These are phyloP conservation scores for Teratosphaeriaceae sp. DNA, from an alignment of 2,329 filamentous ascomycete genomes.

Conservation along the genomic window DNA sequence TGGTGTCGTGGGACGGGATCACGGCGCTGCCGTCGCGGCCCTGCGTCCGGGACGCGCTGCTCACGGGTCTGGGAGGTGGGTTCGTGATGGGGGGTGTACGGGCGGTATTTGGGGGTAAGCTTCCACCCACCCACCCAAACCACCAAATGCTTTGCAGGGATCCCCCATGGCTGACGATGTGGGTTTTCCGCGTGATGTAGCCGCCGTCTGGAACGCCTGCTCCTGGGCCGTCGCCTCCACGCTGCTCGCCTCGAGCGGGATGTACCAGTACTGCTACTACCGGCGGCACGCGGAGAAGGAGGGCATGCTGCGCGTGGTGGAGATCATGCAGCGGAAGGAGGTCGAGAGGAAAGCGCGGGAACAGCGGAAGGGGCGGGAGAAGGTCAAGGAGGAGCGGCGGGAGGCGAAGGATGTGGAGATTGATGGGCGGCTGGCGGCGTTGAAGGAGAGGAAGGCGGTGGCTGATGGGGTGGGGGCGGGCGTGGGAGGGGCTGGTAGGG, in stretches of 20 bases:
- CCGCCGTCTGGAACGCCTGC: slow-evolving; percentile 58
- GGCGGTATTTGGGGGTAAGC: slow-evolving; percentile 71
- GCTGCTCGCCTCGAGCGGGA: slow-evolving; percentile 58
- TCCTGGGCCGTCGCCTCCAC: slow-evolving; percentile 85
- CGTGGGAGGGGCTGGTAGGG: too few relatives aligned
- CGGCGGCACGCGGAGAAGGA: slow-evolving; percentile 66
- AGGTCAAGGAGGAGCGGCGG: slow-evolving; percentile 32
- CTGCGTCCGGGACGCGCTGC: slow-evolving; percentile 73
- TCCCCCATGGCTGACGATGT: too few relatives aligned
- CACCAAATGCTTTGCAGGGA: background rate
- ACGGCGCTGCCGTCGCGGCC: slow-evolving; percentile 68
- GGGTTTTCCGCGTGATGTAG: slow-evolving; percentile 32
- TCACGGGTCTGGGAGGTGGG: slow-evolving; percentile 76
- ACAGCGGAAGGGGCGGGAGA: slow-evolving; percentile 38
- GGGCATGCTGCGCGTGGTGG: slow-evolving; percentile 78
- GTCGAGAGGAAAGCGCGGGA: slow-evolving; percentile 50
- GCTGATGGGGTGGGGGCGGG: slow-evolving; percentile 13
- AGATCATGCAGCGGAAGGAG: slow-evolving; percentile 70
- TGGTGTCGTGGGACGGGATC: slow-evolving; percentile 61
- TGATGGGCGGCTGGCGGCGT: slow-evolving; percentile 28
- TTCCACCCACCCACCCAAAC: slow-evolving; percentile 19
- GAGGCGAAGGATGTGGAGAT: slow-evolving; percentile 39
- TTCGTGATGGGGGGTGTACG: slow-evolving; percentile 68
- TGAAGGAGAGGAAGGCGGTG: slow-evolving; percentile 15
- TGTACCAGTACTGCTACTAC: slow-evolving; percentile 80